Conservation (phyloP, 1,284 basidiomycete species). For the Ustilago loliicola region DNA sequence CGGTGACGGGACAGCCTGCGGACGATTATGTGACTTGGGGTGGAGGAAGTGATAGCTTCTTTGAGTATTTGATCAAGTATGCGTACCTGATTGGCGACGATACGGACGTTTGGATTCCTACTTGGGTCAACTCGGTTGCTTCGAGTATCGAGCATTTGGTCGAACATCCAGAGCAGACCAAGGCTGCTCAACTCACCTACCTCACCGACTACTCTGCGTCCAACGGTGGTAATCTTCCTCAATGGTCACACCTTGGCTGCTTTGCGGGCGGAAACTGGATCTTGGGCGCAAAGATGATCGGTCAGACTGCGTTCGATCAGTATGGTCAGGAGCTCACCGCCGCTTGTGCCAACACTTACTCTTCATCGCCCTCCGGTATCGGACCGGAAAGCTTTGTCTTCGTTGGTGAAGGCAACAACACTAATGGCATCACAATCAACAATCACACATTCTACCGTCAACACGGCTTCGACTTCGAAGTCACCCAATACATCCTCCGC, state of each 20-base stretch:
- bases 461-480: constrained; percentile 57
- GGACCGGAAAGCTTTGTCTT: constrained; percentile 62
- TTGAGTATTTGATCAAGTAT: constrained; percentile 65
- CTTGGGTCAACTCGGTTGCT: constrained; percentile 56
- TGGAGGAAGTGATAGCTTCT: constrained; percentile 64
- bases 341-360: constrained; percentile 57
- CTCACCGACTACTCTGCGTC: constrained; percentile 53
- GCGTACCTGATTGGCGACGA: constrained; percentile 54
- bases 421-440: constrained; percentile 47
- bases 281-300: constrained; percentile 59
- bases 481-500: constrained; percentile 55
- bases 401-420: constrained; percentile 36
- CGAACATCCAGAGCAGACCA: constrained; percentile 40
- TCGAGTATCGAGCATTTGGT: constrained; percentile 55
- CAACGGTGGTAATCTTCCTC: constrained; percentile 47
- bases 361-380: constrained; percentile 52
- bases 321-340: constrained; percentile 57
- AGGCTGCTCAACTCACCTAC: constrained; percentile 39
- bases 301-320: constrained; percentile 28
- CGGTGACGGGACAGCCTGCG: constrained; percentile 15
- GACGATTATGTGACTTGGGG: constrained; percentile 63
- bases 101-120: constrained; percentile 43
- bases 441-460: constrained; percentile 44
- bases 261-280: constrained; percentile 65
- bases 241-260: constrained; percentile 61